These are phyloP conservation scores for Penicillium canescens DNA, from an alignment of 495 filamentous ascomycete species.

Conservation along the genomic window DNA sequence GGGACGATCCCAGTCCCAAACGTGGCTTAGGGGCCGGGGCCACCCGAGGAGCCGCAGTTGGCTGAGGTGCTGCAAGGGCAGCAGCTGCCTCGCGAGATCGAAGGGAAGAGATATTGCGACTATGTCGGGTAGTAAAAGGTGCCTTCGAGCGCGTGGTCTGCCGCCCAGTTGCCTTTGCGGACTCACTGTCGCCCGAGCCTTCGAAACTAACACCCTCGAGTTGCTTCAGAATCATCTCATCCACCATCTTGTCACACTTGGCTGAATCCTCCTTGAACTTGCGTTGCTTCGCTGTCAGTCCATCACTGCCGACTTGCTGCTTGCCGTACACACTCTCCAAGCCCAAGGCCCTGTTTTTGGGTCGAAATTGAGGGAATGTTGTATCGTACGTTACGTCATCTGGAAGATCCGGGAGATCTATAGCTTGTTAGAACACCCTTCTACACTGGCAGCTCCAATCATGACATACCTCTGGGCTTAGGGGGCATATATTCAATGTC, in stretches of 20 bases:
- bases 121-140: constrained; percentile 23
- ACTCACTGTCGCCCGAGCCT: constrained; percentile 34
- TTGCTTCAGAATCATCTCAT: constrained; percentile 62
- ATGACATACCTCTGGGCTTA: constrained; percentile 52
- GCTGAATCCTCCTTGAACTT: constrained; percentile 55
- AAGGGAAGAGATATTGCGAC: constrained; percentile 42
- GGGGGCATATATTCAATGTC: constrained; percentile 80
- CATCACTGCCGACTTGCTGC: constrained; percentile 66
- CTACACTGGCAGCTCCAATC: not conserved
- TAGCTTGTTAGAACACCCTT: constrained; percentile 42
- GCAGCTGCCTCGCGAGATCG: constrained; percentile 55
- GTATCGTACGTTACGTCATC: constrained; percentile 70
- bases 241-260: constrained; percentile 47
- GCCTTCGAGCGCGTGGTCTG: constrained; percentile 25
- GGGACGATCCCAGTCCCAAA: constrained; percentile 29
- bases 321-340: constrained; percentile 60
- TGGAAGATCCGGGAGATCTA: constrained; percentile 72
- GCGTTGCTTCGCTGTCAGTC: constrained; percentile 62
- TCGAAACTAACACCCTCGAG: constrained; percentile 59
- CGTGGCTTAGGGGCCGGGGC: constrained; percentile 44
- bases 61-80: constrained; percentile 48
- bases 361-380: constrained; percentile 51
- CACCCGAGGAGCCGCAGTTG: constrained; percentile 34
- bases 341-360: constrained; percentile 68
- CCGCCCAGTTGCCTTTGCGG: constrained; percentile 12